Evolutionary conservation across 306 rosid species (phyloP).

Genomic region (Cicer bijugum): DNA sequence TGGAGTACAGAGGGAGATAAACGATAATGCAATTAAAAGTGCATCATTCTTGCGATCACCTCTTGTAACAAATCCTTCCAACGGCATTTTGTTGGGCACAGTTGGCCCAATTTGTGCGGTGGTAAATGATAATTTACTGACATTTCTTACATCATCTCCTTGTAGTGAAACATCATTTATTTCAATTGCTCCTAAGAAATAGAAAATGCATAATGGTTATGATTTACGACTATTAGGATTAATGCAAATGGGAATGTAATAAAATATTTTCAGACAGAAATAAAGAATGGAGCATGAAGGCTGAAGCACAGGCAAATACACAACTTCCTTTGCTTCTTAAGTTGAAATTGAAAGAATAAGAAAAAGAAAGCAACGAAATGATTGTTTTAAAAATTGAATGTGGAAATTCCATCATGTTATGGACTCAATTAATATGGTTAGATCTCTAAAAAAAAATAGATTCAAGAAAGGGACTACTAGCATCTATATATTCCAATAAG

Average conservation of each 20-base stretch:
- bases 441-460: not conserved
- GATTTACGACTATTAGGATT: slow-evolving; percentile 22
- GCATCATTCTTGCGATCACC: not conserved
- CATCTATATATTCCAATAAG: slow-evolving; percentile 3
- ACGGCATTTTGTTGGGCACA: not conserved
- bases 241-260: slow-evolving; percentile 6
- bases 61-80: not conserved
- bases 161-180: slow-evolving; percentile 11
- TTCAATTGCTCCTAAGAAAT: slow-evolving; percentile 31
- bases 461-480: not conserved
- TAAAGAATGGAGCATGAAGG: slow-evolving; percentile 29
- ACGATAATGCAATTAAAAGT: not conserved
- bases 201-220: not conserved
- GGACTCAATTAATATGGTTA: slow-evolving; percentile 12
- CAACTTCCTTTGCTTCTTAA: not conserved
- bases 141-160: slow-evolving; percentile 17
- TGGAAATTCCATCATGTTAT: not conserved
- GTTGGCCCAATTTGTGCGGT: not conserved
- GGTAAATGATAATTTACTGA: slow-evolving; percentile 8
- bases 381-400: slow-evolving; percentile 5
- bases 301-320: slow-evolving; percentile 29
- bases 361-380: not conserved
- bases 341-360: slow-evolving; percentile 29
- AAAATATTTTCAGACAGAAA: not conserved
- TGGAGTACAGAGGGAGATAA: not conserved